Evolutionary conservation across 305 asterid species (phyloP).

Genomic region (Solanum hybrid): DNA sequence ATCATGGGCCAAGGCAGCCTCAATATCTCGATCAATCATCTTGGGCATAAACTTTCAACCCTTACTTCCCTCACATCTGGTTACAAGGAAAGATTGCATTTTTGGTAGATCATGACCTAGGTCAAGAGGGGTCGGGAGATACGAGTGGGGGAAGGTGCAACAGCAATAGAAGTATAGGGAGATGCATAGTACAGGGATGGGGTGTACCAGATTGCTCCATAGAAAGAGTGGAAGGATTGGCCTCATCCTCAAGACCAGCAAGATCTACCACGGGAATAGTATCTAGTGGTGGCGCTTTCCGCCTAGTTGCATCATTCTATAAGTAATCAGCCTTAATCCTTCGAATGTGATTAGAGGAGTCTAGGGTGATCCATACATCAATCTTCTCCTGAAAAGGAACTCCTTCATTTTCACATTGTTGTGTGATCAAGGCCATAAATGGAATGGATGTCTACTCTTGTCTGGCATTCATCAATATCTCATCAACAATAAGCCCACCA

Average conservation of each 20-base stretch:
- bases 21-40: not conserved
- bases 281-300: not conserved
- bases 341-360: not conserved
- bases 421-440: not conserved
- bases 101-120: not conserved
- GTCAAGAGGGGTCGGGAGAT: not conserved
- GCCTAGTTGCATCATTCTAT: not conserved
- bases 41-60: not conserved
- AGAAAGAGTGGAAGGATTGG: not conserved
- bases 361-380: not conserved
- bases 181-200: not conserved
- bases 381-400: not conserved
- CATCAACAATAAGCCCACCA: not conserved
- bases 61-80: not conserved
- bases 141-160: not conserved
- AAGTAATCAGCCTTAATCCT: not conserved
- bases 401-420: not conserved
- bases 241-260: not conserved
- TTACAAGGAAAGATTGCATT: no score
- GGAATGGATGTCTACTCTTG: not conserved
- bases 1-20: no score
- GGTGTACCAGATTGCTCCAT: not conserved
- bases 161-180: not conserved
- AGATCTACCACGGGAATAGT: not conserved
- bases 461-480: not conserved